Evolutionary conservation across 2,329 filamentous ascomycete genomes (phyloP), one percentile per base, ranked within the genome.

Genomic region (Fusarium aywerte): DNA sequence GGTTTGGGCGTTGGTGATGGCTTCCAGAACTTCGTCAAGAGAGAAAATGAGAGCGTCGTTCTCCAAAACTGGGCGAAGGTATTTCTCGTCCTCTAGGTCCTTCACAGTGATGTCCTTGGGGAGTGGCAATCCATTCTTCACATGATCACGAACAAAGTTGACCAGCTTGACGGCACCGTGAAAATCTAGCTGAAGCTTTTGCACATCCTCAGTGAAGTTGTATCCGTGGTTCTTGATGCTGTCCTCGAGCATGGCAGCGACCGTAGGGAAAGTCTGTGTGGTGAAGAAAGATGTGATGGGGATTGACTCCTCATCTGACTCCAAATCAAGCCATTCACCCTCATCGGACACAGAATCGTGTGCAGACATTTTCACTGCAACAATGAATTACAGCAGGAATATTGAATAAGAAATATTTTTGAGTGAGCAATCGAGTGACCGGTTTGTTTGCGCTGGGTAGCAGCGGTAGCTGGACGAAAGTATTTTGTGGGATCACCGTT

Each of bases 41-140:
- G 87, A 92, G 75, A 96, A 93, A 31, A 99, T 87, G 52, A 98
- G 82, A 5, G 94, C 92, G 76, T 99, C 96, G 69, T 97, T 93
- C 59, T 96, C 90, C 9, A 99, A 80, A 5, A 93, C 89, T 0
- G 96, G 96, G 75, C 91, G 91, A 59, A 99, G 83, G 74, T 89
- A 96, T 67, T 86, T 84, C 67, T 98, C 95, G 63, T 93, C 87
- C n/a, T 88, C 84, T 65, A 97, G 89, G 25, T 88, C 82, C 3
- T 82, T 80, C 33, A 81, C 81, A 4, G 87, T 83, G 58, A 92
- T 88, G 40, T 90, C 79, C 58, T 85, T 82, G 1, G 87, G 87
- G 4, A 87, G 75, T 8, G 79, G 39, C 32, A 76, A 70, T 39
- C 81, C 80, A 35, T 83, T 80, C 52, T 81, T 80, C 21, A 82